Evolutionary conservation across 257 asterid genomes (phyloP).

Genomic region (Nicotiana otophora): DNA sequence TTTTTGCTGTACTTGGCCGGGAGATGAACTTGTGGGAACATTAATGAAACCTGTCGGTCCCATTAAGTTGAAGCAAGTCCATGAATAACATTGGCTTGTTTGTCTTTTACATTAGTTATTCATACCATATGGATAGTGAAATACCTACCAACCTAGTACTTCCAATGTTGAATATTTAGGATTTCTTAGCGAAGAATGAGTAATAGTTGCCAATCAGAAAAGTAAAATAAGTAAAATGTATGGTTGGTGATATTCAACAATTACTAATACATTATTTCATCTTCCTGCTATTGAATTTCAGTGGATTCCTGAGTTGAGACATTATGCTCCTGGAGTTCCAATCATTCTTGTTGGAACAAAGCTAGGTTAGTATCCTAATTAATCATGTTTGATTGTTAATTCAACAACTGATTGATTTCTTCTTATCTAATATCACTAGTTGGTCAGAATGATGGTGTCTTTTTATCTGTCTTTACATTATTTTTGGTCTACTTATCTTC

Average conservation of each 20-base stretch:
- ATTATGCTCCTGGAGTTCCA: constrained; percentile 89
- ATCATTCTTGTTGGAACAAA: constrained; percentile 90
- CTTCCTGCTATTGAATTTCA: constrained; percentile 30
- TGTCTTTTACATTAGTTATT: background rate
- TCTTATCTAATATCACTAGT: background rate
- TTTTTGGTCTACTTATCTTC: background rate
- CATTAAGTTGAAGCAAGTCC: background rate
- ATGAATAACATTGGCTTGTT: background rate
- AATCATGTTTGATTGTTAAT: background rate
- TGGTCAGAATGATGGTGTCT: no score
- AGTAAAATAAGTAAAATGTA: background rate
- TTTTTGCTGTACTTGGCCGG: background rate
- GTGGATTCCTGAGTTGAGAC: constrained; percentile 97
- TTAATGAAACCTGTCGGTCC: background rate
- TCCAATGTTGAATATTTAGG: background rate
- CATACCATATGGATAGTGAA: background rate
- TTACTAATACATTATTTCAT: background rate
- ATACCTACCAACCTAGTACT: background rate
- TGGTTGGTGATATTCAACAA: constrained; percentile 8
- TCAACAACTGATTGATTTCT: background rate
- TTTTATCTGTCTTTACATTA: background rate
- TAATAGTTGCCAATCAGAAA: background rate
- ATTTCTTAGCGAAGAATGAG: background rate
- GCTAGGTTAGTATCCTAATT: constrained; percentile 57
- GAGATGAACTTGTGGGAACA: background rate